Conservation (phyloP, 2,329 filamentous ascomycete genomes). For the Ascocoryne sarcoides region DNA sequence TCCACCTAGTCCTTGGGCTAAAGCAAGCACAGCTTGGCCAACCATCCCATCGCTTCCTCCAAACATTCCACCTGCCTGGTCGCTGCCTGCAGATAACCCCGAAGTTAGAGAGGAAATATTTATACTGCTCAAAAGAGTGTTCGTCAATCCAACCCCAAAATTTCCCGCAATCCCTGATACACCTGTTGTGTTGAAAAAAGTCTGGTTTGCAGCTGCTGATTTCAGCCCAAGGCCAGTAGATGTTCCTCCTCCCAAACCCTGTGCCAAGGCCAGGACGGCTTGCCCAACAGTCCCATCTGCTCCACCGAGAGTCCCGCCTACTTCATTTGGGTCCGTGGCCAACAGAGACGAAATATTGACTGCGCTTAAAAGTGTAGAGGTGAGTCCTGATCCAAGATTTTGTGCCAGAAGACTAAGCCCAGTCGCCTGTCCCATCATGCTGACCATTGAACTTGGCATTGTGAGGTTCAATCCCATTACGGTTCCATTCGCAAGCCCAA, state of each 20-base stretch:
- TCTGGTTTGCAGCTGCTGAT: not conserved
- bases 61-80: too few species aligned
- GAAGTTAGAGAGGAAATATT: too few species aligned
- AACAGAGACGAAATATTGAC: constrained; percentile 6
- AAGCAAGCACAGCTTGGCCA: too few species aligned
- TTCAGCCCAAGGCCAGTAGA: not conserved
- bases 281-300: too few species aligned
- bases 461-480: constrained; percentile 3
- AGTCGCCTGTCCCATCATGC: constrained; percentile 1
- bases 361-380: constrained; percentile 7
- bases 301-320: too few species aligned
- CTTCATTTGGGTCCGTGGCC: too few species aligned
- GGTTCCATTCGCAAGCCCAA: constrained; percentile 9
- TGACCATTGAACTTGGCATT: too few species aligned
- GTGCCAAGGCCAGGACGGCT: constrained; percentile 6
- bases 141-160: not conserved
- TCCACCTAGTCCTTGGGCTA: constrained; percentile 8
- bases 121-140: too few species aligned
- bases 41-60: too few species aligned
- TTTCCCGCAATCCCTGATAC: too few species aligned
- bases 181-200: too few species aligned
- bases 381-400: constrained; percentile 7
- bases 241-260: constrained; percentile 8
- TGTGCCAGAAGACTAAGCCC: constrained; percentile 7
- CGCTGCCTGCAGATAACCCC: too few species aligned